Base-by-base conservation (phyloP, 257 asterid species). In the Agastache rugosa region DNA sequence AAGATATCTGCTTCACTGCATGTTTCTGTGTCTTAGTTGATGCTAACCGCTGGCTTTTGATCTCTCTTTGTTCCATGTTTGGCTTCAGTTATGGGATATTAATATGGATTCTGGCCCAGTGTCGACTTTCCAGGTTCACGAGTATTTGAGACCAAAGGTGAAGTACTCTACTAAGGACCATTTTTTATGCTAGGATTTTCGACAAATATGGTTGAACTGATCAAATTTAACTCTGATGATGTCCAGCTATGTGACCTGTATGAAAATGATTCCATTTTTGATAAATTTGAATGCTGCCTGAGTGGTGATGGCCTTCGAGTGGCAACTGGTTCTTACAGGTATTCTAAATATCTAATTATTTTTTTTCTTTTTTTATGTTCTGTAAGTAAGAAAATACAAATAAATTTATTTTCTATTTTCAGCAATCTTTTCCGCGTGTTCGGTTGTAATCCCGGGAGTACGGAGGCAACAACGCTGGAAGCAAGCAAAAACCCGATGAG, bases 91-190 rank as follows among this genome's bases (percentile, higher is more conserved):
- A 53, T 96, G 99, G 99, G 99, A 94, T 80, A 83, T 94, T 54
- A 94, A 94, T 80, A 94, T 92, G 99, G 99, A 94, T 81, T 85
- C 97, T 83, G 97, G 99, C 73, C 99, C 99, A 69, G 97, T 94
- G 74, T 63, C 97, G 41, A 92, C 99, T 50, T 94, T 83, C 86
- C 99, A 90, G 90, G 99, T 94, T 83, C 99, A 94, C 5, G 99
- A 94, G 84, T 65, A 94, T 81, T 81, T 94, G 82, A 90, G 99
- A 83, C 97, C 99, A 48, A 94, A 92, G 99, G 99, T 94, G 77
- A 81, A 69, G 17, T 68, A 69, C 58, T 25, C 35, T 60, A 53
- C 35, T 69, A 59, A 34, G 41, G 12, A 69, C 58, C 42, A 59
- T 69, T 64, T 69, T 64, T 74, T 54, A 8, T 37, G 45, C 10